Evolutionary conservation across 2,329 filamentous ascomycete species (phyloP).

Genomic region (Aspergillus pseudotamarii): DNA sequence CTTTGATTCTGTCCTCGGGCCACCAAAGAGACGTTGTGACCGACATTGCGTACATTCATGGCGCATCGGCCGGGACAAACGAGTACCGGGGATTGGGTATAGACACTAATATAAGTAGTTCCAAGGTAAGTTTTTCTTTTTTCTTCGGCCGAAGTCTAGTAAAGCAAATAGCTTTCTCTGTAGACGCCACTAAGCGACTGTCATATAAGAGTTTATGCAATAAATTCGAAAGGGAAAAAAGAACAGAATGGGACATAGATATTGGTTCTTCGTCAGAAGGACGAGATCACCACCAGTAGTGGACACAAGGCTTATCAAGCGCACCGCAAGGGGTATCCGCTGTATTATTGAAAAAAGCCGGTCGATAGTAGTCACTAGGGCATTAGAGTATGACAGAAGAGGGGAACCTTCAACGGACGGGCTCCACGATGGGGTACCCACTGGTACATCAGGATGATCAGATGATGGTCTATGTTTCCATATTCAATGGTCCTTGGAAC

Average conservation of each 20-base stretch:
- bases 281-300: conserved; percentile 11
- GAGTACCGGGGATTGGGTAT: conserved; percentile 2
- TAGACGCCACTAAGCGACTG: conserved; percentile 9
- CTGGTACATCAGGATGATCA: not conserved
- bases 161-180: not conserved
- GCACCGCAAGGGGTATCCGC: conserved; percentile 26
- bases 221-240: conserved; percentile 6
- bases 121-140: conserved; percentile 10
- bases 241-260: conserved; percentile 12
- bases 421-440: not conserved
- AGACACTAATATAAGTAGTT: conserved; percentile 13
- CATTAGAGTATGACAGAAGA: not conserved
- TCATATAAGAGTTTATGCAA: conserved; percentile 7
- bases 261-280: conserved; percentile 10
- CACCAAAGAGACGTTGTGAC: conserved; percentile 44
- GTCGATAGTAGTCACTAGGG: conserved; percentile 24
- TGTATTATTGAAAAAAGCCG: conserved; percentile 17
- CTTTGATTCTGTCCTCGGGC: conserved; percentile 49
- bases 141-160: not conserved
- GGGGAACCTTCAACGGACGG: not conserved
- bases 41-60: conserved; percentile 28
- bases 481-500: not conserved
- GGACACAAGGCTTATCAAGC: conserved; percentile 29
- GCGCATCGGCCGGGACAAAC: conserved; percentile 12
- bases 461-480: not conserved